Evolutionary conservation across 768 basidiomycete genomes (phyloP).

Genomic region (Flagelloscypha sp.): DNA sequence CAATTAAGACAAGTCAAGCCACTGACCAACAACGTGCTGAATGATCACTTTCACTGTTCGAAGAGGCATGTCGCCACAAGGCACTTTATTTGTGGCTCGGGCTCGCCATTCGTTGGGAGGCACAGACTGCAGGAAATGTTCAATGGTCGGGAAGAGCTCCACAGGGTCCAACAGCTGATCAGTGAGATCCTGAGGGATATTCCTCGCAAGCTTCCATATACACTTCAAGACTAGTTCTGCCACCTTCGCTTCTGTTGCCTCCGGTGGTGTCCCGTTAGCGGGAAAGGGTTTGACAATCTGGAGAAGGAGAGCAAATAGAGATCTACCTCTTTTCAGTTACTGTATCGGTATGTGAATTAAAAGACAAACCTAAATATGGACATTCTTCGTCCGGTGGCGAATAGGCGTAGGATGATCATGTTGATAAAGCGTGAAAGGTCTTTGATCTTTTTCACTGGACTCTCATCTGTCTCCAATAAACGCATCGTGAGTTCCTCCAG

Average conservation of each 20-base stretch:
- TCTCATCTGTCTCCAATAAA: conserved; percentile 90
- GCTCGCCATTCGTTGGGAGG: conserved; percentile 96
- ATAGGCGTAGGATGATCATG: conserved; percentile 91
- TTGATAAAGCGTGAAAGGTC: conserved; percentile 96
- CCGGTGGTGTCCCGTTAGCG: conserved; percentile 55
- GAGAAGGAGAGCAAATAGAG: conserved; percentile 74
- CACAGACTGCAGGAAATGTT: conserved; percentile 87
- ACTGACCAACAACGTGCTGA: conserved; percentile 91
- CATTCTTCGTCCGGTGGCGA: conserved; percentile 85
- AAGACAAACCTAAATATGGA: conserved; percentile 76
- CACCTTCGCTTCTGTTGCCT: conserved; percentile 80
- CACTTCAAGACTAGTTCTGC: conserved; percentile 93
- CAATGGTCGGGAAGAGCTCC: conserved; percentile 85
- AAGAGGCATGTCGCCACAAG: conserved; percentile 96
- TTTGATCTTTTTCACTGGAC: conserved; percentile 72
- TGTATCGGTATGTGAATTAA: conserved; percentile 3
- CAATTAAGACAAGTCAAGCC: not conserved
- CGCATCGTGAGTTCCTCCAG: conserved; percentile 87
- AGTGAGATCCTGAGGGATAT: conserved; percentile 85
- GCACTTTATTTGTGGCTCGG: conserved; percentile 81
- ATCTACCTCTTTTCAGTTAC: conserved; percentile 29
- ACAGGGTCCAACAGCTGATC: conserved; percentile 77
- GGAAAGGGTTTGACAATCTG: conserved; percentile 83
- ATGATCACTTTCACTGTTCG: conserved; percentile 98
- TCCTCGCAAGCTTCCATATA: conserved; percentile 95